phyloP scores from a whole-genome alignment of 306 rosid species.

The Castanea crenata region DNA sequence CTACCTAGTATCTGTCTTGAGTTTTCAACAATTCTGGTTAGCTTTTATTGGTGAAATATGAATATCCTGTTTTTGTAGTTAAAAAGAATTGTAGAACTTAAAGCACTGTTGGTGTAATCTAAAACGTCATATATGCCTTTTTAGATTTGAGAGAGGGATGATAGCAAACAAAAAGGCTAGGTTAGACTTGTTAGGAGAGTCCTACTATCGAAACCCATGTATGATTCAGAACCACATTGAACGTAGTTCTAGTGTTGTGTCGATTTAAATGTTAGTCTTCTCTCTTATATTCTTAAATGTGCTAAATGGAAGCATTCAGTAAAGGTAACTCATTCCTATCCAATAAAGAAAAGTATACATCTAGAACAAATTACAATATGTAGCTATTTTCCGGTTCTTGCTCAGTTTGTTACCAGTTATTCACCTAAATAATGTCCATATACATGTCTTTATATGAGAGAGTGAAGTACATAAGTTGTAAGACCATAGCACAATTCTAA shows the following conservation, averaged over 20 bases:
- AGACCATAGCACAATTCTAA: neutral
- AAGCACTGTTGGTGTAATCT: neutral
- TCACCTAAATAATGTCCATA: neutral
- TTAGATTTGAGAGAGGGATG: neutral
- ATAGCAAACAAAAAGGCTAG: neutral
- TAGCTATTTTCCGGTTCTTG: neutral
- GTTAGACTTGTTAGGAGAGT: neutral
- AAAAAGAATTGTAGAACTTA: neutral
- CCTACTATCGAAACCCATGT: neutral
- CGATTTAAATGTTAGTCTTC: neutral
- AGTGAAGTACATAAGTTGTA: neutral
- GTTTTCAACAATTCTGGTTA: neutral
- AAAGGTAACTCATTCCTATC: neutral
- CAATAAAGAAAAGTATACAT: neutral
- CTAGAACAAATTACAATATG: neutral
- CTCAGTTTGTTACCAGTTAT: neutral
- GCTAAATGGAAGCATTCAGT: neutral
- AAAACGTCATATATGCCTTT: neutral
- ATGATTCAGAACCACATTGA: neutral
- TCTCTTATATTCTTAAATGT: neutral
- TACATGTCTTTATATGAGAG: neutral
- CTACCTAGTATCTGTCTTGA: neutral
- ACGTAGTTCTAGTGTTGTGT: slow-evolving; percentile 6
- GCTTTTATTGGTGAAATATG: neutral
- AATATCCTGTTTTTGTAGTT: neutral